These are phyloP conservation scores for Chimonanthus praecox DNA, from an alignment of 164 flowering plant species.

Conservation along the genomic window DNA sequence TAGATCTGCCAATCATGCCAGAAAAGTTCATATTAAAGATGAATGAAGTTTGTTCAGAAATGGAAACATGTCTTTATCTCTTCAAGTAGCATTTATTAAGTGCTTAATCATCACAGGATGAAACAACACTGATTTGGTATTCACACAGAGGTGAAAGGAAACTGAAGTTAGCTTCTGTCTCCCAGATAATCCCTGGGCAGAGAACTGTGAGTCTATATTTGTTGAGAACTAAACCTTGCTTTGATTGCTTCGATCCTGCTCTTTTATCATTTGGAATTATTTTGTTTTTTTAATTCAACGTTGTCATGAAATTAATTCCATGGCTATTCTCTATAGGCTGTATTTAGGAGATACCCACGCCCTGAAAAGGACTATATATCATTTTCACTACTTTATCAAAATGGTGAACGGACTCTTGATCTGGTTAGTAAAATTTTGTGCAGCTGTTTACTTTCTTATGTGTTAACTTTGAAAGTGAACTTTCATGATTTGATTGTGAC, in stretches of 20 bases:
- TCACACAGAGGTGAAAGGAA: conserved; percentile 39
- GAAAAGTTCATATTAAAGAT: background rate
- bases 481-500: conserved; percentile 4
- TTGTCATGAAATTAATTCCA: background rate
- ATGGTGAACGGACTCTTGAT: conserved; percentile 85
- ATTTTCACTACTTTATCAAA: conserved; percentile 80
- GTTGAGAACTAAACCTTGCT: background rate
- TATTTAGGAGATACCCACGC: conserved; percentile 69
- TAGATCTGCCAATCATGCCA: background rate
- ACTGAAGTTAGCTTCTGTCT: conserved; percentile 30
- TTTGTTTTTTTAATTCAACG: background rate
- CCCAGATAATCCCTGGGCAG: conserved; percentile 42
- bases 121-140: conserved; percentile 42
- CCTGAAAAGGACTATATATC: conserved; percentile 91
- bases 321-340: conserved; percentile 48
- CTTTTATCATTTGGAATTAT: background rate
- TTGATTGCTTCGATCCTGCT: background rate
- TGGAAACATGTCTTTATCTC: background rate
- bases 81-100: background rate
- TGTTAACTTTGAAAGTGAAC: background rate
- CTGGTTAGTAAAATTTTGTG: conserved; percentile 51
- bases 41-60: background rate
- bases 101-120: conserved; percentile 22
- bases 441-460: background rate
- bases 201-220: conserved; percentile 38